phyloP scores from a whole-genome alignment of 257 asterid species.

The Przewalskia tangutica region DNA sequence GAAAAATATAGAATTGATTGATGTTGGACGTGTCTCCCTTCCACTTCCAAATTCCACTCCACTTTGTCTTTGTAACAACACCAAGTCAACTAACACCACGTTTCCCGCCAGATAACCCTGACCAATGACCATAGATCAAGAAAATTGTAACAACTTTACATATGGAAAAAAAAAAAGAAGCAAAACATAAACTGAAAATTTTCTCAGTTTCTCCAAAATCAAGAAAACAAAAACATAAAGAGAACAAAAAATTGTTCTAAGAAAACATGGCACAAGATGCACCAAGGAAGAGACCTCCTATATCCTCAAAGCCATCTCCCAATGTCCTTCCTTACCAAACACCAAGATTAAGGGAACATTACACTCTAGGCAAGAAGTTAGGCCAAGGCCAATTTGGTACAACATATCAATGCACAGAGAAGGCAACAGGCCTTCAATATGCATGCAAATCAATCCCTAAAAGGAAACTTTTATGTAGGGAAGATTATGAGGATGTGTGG shows the following conservation, averaged over 20 bases:
- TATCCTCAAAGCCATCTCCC: constrained; percentile 33
- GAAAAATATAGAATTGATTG: neutral
- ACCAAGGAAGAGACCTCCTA: constrained; percentile 38
- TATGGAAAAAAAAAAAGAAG: neutral
- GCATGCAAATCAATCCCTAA: constrained; percentile 96
- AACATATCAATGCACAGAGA: constrained; percentile 73
- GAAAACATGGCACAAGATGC: constrained; percentile 11
- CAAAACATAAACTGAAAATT: neutral
- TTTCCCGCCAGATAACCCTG: constrained; percentile 38
- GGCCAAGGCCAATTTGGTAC: constrained; percentile 97
- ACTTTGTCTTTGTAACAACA: neutral
- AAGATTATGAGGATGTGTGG: constrained; percentile 88
- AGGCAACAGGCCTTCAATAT: constrained; percentile 64
- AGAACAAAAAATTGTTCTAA: neutral
- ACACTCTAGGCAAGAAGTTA: constrained; percentile 60
- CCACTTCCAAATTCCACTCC: constrained; percentile 1
- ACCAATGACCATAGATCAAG: constrained; percentile 13
- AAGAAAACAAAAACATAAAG: neutral
- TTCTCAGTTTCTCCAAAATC: neutral
- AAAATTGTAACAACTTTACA: constrained; percentile 8
- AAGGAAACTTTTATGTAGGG: constrained; percentile 71
- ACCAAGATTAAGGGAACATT: constrained; percentile 67
- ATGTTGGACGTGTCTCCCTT: constrained; percentile 1
- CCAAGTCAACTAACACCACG: constrained; percentile 36
- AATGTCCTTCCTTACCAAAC: constrained; percentile 76